Base-by-base conservation (phyloP, 2,329 filamentous ascomycete species). In the Blumeria graminis region DNA sequence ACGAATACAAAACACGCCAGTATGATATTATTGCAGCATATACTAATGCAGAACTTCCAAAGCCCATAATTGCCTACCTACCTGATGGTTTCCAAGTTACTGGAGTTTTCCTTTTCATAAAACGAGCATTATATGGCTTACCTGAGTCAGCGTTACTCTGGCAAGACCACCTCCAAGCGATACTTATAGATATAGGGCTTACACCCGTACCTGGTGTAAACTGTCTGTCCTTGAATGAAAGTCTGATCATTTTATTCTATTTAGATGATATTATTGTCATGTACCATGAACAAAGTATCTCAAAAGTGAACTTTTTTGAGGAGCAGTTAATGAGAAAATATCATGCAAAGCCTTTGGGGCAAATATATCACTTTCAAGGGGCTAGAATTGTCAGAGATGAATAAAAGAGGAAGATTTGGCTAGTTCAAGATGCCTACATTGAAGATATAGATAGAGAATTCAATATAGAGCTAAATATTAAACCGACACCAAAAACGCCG, bases 231-330 rank as follows among this genome's bases (percentile, higher is more conserved):
- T 13, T 7, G 3, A 56, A 32, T 32, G 32, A 35, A 18, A 18
- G 4, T 35, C 22, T 48, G 22, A 46, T n/a, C 1, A 14, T 48
- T 3, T 3, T 48, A 8, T 56, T 56, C 1, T 56, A 56, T 35
- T 39, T 56, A 38, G 54, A 56, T 33, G 54, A 56, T 56, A 56
- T 55, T 9, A 56, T 50, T 48, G 28, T 28, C 7, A 22, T 36
- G 22, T 32, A 55, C 14, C 41, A 48, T 16, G 28, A 46, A 36
- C 32, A 18, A 48, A 33, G 50, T 11, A 28, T 18, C 10, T 16
- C 38, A 2, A 16, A 35, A 4, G 39, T 6, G 14, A 16, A 16
- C 14, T 9, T 11, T 16, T 50, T 50, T 28, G 45, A 50, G 22
- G 10, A 18, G 9, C 10, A 50, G 10, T 28, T 50, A 50, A n/a